Evolutionary conservation across 1,284 basidiomycete species (phyloP), one percentile per base, ranked within the genome.

Genomic region (Ceratobasidium sp.): DNA sequence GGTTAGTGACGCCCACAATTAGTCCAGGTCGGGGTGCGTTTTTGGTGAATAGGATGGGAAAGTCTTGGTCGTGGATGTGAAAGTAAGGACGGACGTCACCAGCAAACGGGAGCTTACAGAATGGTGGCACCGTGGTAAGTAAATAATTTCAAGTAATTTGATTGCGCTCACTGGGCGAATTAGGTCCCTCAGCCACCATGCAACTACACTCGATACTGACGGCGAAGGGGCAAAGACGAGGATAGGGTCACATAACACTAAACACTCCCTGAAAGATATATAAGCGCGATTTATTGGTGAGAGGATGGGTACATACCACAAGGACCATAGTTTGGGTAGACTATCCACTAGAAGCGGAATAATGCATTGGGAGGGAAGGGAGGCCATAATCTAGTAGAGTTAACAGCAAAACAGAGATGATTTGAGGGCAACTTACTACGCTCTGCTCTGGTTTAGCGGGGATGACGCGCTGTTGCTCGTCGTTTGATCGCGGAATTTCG

Each of bases 21-120:
- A 94, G 80, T 0, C 96, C 96, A 0, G 91, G 81, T 74, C 90
- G 90, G 0, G 96, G 96, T 72, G 93, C 88, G 52, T 91, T 87
- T 72, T 89, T 87, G 75, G 93, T 93, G 34, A 96, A 88, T 3
- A 98, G 78, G 0, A 84, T 76, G 0, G 84, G 76, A 74, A 94
- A 90, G 74, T 98, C 95, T 43, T 85, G 86, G 75, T 98, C 96
- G 77, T 98, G 96, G 71, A 98, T 95, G 17, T 95, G 97, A 74
- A 98, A 92, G 78, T 96, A 98, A 0, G 96, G 96, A 7, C 96
- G 84, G 74, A 94, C 88, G 76, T 98, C 96, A 1, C 88, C 88
- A 0, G 90, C 87, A 20, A 93, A 83, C 0, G 94, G 93, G 31
- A 98, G 88, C 90, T 93, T 6, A 29, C n/a, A 8, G 50, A n/a